These are phyloP conservation scores for Pterocarpus santalinus DNA, from an alignment of 306 rosid species.

Conservation along the genomic window DNA sequence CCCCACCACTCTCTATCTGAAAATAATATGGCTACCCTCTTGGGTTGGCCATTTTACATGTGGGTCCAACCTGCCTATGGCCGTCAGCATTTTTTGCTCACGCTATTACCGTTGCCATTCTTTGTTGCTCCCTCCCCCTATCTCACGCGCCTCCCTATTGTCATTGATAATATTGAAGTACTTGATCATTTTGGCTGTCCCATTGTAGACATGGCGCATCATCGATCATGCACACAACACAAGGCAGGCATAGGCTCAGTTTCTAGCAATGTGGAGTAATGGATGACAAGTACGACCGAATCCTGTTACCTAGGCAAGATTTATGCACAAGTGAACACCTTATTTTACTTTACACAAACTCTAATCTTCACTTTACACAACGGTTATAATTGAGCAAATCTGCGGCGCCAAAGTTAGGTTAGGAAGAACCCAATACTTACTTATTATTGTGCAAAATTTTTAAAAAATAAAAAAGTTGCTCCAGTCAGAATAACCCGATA, in stretches of 20 bases:
- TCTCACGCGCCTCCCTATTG: slow-evolving; percentile 38
- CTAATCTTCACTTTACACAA: not conserved
- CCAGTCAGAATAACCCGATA: not conserved
- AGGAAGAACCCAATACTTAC: not conserved
- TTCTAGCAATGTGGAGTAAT: slow-evolving; percentile 5
- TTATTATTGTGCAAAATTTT: not conserved
- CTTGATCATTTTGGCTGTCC: slow-evolving; percentile 18
- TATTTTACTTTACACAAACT: not conserved
- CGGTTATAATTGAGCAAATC: slow-evolving; percentile 18
- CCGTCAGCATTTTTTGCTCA: not conserved
- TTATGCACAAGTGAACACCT: not conserved
- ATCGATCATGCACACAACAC: slow-evolving; percentile 40
- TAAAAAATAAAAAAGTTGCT: not conserved
- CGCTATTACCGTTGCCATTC: not conserved
- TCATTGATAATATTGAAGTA: not conserved
- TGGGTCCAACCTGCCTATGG: slow-evolving; percentile 25
- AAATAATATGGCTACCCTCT: not conserved
- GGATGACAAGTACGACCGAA: not conserved
- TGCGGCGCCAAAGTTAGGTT: slow-evolving; percentile 17
- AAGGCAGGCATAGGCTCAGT: slow-evolving; percentile 20
- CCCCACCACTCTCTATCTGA: slow-evolving; percentile 41
- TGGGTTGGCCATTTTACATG: slow-evolving; percentile 8
- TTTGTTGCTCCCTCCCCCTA: slow-evolving; percentile 30
- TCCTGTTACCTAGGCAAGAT: not conserved
- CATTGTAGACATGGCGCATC: slow-evolving; percentile 50